Conservation (phyloP, 768 basidiomycete species). For the Boletales sp. region DNA sequence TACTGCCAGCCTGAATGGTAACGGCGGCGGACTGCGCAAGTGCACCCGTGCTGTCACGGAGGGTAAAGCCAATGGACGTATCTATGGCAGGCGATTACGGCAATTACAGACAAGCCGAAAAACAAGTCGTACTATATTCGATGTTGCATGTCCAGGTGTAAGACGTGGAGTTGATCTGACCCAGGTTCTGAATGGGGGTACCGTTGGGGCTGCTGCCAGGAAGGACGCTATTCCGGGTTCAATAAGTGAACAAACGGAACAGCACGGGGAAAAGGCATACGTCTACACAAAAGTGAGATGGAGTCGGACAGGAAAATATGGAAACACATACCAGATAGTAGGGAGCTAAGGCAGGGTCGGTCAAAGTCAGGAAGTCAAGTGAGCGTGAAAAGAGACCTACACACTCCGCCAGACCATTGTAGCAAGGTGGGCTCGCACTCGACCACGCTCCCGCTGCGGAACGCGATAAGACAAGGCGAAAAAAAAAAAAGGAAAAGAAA, state of each 20-base stretch:
- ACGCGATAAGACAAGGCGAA: slow-evolving; percentile 1
- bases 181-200: slow-evolving; percentile 45
- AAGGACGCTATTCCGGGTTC: slow-evolving; percentile 43
- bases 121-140: slow-evolving; percentile 34
- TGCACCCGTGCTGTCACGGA: slow-evolving; percentile 60
- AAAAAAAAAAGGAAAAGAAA: background rate
- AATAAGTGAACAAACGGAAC: background rate
- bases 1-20: slow-evolving; percentile 48
- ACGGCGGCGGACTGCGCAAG: slow-evolving; percentile 50
- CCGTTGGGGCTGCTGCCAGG: slow-evolving; percentile 46
- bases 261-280: slow-evolving; percentile 19
- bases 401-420: slow-evolving; percentile 51
- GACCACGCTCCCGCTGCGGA: slow-evolving; percentile 41
- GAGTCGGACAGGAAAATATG: background rate
- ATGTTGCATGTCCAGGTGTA: slow-evolving; percentile 57
- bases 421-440: slow-evolving; percentile 58
- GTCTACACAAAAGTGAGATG: slow-evolving; percentile 30
- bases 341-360: slow-evolving; percentile 39
- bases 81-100: slow-evolving; percentile 26
- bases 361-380: background rate
- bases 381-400: slow-evolving; percentile 36
- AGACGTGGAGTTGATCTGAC: slow-evolving; percentile 34
- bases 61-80: slow-evolving; percentile 50
- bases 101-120: background rate
- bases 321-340: slow-evolving; percentile 55